Conservation (phyloP, 2,329 filamentous ascomycete genomes). For the Juglanconis juglandina region DNA sequence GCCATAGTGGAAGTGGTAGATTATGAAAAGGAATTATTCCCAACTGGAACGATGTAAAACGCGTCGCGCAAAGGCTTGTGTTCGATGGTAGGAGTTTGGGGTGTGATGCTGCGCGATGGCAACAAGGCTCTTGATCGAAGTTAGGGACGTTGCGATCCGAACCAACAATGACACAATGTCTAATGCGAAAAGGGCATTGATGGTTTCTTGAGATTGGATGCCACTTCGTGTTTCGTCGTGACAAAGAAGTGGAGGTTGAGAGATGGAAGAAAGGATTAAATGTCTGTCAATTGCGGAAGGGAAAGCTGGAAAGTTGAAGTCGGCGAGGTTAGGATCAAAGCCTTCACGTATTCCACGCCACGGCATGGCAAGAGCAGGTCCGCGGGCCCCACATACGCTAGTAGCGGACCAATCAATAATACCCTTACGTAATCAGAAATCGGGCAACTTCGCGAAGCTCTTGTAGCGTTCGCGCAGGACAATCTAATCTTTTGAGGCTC, state of each 20-base stretch:
- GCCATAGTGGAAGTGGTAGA: conserved; percentile 47
- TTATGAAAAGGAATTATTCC: conserved; percentile 11
- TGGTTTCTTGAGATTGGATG: conserved; percentile 6
- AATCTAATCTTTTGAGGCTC: too few species aligned
- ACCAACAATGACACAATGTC: neutral
- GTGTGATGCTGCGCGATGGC: neutral
- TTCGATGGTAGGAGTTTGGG: neutral
- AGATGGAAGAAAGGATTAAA: neutral
- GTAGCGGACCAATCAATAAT: neutral
- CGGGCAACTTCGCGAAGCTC: too few species aligned
- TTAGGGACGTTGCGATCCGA: neutral
- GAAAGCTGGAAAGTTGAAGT: neutral
- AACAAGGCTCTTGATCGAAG: neutral
- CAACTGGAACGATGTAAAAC: neutral
- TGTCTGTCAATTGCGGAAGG: neutral
- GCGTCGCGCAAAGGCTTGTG: neutral
- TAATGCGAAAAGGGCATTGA: neutral
- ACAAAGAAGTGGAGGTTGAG: neutral
- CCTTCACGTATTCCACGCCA: conserved; percentile 12
- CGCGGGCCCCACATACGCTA: neutral
- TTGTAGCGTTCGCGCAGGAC: too few species aligned
- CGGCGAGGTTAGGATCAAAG: conserved; percentile 11
- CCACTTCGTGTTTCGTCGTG: conserved; percentile 1
- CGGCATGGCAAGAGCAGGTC: conserved; percentile 4
- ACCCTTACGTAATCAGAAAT: too few species aligned